A percentile compares a stretch with the other conserved stretches of the same genome.
phyloP scores from a whole-genome alignment of 1,284 basidiomycete genomes.

The Marasmius fiardii region DNA sequence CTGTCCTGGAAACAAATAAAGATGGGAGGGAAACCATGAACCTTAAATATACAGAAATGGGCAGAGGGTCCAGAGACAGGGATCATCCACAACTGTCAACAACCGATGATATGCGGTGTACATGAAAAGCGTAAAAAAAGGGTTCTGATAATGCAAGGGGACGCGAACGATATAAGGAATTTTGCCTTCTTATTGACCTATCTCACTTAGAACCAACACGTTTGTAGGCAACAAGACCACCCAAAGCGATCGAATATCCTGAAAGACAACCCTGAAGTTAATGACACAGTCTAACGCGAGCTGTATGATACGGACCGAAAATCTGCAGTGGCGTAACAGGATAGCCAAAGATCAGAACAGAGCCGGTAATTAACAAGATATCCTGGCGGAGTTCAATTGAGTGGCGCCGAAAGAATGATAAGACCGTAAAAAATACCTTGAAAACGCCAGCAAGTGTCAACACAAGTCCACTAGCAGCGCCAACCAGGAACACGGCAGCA shows the following conservation, averaged over 20 bases:
- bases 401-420: constrained; percentile 3
- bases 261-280: not conserved
- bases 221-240: constrained; percentile 4
- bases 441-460: constrained; percentile 95
- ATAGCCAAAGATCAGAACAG: constrained; percentile 81
- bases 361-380: constrained; percentile 90
- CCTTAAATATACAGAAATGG: not conserved
- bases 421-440: constrained; percentile 52
- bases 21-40: no score
- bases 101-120: no score
- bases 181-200: not conserved
- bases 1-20: no score
- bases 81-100: not conserved
- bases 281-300: constrained; percentile 3
- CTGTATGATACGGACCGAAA: constrained; percentile 57
- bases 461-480: constrained; percentile 84
- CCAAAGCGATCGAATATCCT: constrained; percentile 12
- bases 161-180: not conserved
- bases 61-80: not conserved
- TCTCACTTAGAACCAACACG: not conserved
- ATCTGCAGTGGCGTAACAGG: constrained; percentile 83
- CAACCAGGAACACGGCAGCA: constrained; percentile 92
- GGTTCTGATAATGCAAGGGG: no score
- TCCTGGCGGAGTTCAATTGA: constrained; percentile 49
- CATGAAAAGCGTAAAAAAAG: no score